These are phyloP conservation scores for Diplosphaera chodatii DNA, from an alignment of 139 green algal species.

Conservation along the genomic window DNA sequence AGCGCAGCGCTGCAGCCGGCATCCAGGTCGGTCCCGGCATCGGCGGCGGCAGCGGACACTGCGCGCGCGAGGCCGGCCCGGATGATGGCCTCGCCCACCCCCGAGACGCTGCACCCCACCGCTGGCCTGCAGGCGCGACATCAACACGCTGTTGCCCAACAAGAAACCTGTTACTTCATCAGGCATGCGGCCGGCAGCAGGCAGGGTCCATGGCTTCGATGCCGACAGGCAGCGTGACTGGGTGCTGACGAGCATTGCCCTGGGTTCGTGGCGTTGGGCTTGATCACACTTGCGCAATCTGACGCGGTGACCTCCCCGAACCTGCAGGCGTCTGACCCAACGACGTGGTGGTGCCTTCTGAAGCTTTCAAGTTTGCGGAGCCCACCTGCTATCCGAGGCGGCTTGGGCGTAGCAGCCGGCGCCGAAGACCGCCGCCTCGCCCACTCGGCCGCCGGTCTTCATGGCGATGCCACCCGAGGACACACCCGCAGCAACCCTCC, in stretches of 20 bases:
- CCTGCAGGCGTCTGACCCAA: neutral
- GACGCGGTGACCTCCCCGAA: no score
- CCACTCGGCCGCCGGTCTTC: constrained; percentile 67
- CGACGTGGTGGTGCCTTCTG: neutral
- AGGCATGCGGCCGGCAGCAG: no score
- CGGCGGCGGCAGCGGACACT: constrained; percentile 2
- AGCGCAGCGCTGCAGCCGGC: constrained; percentile 3
- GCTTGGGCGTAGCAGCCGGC: constrained; percentile 71
- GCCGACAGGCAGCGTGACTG: no score
- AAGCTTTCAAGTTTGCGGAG: neutral
- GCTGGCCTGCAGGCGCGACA: constrained; percentile 12
- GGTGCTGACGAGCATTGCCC: no score
- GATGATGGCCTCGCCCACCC: constrained; percentile 69
- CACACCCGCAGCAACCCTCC: constrained; percentile 59
- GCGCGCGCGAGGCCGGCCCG: constrained; percentile 41
- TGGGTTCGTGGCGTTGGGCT: no score
- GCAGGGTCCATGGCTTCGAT: no score
- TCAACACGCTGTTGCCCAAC: no score
- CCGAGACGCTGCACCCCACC: constrained; percentile 56
- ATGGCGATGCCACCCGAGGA: constrained; percentile 78
- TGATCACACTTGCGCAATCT: no score
- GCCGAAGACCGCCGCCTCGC: constrained; percentile 71
- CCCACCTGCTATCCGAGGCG: neutral
- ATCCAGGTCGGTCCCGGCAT: neutral
- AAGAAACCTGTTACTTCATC: no score